These are phyloP conservation scores for Aspergillus candidus DNA, from an alignment of 2,329 filamentous ascomycete species.

Conservation along the genomic window DNA sequence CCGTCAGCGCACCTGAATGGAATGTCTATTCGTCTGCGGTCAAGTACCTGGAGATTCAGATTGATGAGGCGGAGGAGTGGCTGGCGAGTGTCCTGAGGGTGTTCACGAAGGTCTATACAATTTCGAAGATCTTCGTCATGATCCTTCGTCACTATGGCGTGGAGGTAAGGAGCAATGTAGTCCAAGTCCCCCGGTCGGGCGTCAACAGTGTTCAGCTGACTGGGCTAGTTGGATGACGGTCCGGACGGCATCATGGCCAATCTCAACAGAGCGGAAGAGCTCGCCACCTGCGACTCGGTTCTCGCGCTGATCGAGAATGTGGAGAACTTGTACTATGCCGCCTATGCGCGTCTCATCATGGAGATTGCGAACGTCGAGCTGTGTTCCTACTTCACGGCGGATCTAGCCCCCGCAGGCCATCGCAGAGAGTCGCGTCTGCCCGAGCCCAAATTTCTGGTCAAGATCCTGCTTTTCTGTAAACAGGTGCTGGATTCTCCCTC, in stretches of 20 bases:
- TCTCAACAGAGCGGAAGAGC: conserved; percentile 26
- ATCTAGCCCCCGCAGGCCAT: conserved; percentile 14
- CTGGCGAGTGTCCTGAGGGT: conserved; percentile 24
- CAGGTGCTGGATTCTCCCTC: conserved; percentile 23
- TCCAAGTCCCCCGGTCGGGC: neutral
- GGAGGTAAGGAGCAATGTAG: conserved; percentile 21
- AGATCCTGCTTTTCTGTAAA: conserved; percentile 30
- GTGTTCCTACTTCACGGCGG: conserved; percentile 25
- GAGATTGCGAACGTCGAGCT: conserved; percentile 34
- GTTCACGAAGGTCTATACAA: conserved; percentile 29
- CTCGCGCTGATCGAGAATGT: conserved; percentile 26
- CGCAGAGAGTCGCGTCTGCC: conserved; percentile 22
- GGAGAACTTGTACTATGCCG: conserved; percentile 33
- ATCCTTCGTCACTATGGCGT: conserved; percentile 29
- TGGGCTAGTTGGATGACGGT: conserved; percentile 25
- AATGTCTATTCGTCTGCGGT: conserved; percentile 10
- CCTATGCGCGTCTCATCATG: conserved; percentile 32
- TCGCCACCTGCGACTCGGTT: conserved; percentile 23
- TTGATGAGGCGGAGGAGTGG: conserved; percentile 18
- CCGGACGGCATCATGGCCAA: conserved; percentile 25
- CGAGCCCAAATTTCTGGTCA: conserved; percentile 29
- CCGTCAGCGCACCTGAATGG: conserved; percentile 28
- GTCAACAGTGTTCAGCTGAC: neutral
- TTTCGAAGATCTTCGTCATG: conserved; percentile 31
- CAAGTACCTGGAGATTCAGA: conserved; percentile 11